phyloP scores from a whole-genome alignment of 345 rosid species.

The Schrenkiella parvula region DNA sequence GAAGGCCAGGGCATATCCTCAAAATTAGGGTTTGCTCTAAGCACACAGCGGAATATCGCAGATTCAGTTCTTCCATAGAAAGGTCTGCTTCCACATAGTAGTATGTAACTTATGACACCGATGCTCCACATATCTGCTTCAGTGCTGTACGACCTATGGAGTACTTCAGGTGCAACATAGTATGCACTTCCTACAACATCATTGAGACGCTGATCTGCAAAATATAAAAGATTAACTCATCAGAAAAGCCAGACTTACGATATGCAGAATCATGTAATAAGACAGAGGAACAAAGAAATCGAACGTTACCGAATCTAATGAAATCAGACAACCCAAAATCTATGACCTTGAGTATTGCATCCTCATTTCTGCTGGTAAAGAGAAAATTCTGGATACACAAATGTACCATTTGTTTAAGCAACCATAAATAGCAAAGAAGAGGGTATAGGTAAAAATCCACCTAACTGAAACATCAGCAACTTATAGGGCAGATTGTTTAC shows the following conservation, averaged over 20 bases:
- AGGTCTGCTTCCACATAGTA: conserved; percentile 97
- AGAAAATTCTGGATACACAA: conserved; percentile 71
- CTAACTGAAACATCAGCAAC: background rate
- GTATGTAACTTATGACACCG: conserved; percentile 85
- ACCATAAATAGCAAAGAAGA: background rate
- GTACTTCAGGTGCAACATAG: conserved; percentile 98
- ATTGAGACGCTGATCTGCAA: conserved; percentile 83
- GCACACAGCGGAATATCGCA: conserved; percentile 89
- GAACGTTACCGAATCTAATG: conserved; percentile 58
- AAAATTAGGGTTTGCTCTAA: conserved; percentile 85
- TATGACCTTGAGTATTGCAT: conserved; percentile 82
- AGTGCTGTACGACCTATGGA: conserved; percentile 87
- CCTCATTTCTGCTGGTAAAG: conserved; percentile 69
- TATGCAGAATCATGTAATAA: background rate
- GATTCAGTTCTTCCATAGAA: conserved; percentile 95
- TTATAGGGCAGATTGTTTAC: conserved; percentile 33
- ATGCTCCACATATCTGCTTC: conserved; percentile 99
- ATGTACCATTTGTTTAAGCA: background rate
- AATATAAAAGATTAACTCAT: background rate
- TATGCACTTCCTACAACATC: conserved; percentile 98
- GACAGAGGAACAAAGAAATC: background rate
- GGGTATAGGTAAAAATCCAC: background rate
- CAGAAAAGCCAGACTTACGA: background rate
- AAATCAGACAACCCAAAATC: conserved; percentile 97
- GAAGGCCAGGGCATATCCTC: conserved; percentile 94